Conservation (phyloP, 176 grass and related monocot species). For the Neostapfia colusana region DNA sequence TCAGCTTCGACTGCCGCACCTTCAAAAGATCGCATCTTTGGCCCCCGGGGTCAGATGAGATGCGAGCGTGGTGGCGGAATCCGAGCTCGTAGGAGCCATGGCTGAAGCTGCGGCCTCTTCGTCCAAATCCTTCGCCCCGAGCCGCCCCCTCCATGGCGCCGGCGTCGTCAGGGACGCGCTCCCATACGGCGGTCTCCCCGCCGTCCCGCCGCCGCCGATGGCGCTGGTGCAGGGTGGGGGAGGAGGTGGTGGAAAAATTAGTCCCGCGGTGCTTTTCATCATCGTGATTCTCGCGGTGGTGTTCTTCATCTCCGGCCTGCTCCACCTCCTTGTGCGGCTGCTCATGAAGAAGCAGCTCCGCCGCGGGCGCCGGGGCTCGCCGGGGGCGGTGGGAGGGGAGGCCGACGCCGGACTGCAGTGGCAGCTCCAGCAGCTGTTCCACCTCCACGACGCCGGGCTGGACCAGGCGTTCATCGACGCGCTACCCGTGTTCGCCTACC, state of each 20-base stretch:
- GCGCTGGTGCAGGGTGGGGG: conserved; percentile 22
- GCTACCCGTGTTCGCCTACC: conserved; percentile 84
- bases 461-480: conserved; percentile 92
- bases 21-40: conserved; percentile 44
- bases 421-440: conserved; percentile 93
- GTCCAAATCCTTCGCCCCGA: conserved; percentile 22
- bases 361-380: neutral
- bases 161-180: conserved; percentile 41
- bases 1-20: too few species aligned
- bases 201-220: neutral
- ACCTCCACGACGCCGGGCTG: conserved; percentile 84
- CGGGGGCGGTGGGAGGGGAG: conserved; percentile 7
- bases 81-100: conserved; percentile 46
- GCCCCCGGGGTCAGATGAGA: conserved; percentile 48
- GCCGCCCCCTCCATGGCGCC: conserved; percentile 36
- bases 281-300: conserved; percentile 86
- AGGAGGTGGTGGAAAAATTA: conserved; percentile 56
- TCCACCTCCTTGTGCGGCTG: conserved; percentile 77
- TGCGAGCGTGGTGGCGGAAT: conserved; percentile 3
- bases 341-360: conserved; percentile 71
- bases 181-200: conserved; percentile 23
- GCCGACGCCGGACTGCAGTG: conserved; percentile 67
- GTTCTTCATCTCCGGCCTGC: conserved; percentile 91
- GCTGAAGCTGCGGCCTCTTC: conserved; percentile 22
- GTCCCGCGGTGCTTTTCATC: conserved; percentile 87